phyloP scores from a whole-genome alignment of 192 early-diverging fungal genomes.

The Lobosporangium transversale region DNA sequence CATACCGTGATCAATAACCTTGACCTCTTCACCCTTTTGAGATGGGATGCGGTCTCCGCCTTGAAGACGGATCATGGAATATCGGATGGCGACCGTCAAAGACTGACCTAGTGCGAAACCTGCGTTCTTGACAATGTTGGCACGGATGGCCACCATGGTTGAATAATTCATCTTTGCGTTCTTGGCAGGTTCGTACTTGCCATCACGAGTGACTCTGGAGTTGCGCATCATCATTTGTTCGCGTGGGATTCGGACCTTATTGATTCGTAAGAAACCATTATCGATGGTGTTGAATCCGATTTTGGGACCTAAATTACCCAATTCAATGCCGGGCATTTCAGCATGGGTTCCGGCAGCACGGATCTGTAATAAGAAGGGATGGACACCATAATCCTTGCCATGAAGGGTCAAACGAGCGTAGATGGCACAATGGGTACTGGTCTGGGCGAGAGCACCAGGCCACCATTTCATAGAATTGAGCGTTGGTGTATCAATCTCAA shows the following conservation, averaged over 20 bases:
- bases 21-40: slow-evolving; percentile 71
- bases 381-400: slow-evolving; percentile 68
- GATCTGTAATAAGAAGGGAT: slow-evolving; percentile 65
- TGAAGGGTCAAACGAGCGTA: slow-evolving; percentile 83
- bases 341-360: slow-evolving; percentile 48
- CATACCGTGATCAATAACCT: slow-evolving; percentile 85
- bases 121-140: slow-evolving; percentile 75
- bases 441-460: slow-evolving; percentile 86
- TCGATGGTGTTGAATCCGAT: slow-evolving; percentile 71
- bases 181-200: slow-evolving; percentile 75
- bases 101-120: slow-evolving; percentile 57
- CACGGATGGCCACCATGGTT: slow-evolving; percentile 79
- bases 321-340: slow-evolving; percentile 43
- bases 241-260: slow-evolving; percentile 83
- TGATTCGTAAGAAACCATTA: slow-evolving; percentile 84
- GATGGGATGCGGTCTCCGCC: slow-evolving; percentile 52
- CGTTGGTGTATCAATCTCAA: slow-evolving; percentile 78
- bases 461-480: slow-evolving; percentile 88
- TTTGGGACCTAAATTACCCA: slow-evolving; percentile 67
- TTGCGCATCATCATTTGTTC: slow-evolving; percentile 90
- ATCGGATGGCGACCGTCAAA: slow-evolving; percentile 87
- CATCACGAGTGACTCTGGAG: slow-evolving; percentile 77
- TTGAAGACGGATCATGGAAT: slow-evolving; percentile 85
- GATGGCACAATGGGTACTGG: slow-evolving; percentile 79
- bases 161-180: slow-evolving; percentile 82